A percentile compares a stretch with the other conserved stretches of the same genome.
phyloP scores from a whole-genome alignment of 2,329 filamentous ascomycete genomes.

The Aspergillus jensenii region DNA sequence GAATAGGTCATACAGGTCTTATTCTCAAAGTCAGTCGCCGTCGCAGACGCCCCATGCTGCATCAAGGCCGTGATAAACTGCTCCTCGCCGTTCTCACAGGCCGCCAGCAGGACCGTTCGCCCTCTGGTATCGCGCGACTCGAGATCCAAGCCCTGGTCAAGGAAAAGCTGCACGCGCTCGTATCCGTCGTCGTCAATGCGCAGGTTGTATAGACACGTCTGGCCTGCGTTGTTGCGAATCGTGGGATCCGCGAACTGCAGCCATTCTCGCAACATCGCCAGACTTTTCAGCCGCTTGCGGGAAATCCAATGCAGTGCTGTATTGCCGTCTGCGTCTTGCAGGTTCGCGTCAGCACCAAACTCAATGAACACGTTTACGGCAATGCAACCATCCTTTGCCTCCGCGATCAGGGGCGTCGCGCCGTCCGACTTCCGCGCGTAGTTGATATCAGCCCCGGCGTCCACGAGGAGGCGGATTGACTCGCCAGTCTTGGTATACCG shows the following conservation, averaged over 20 bases:
- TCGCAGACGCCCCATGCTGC: background rate
- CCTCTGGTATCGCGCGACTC: conserved; percentile 7
- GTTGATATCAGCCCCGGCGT: conserved; percentile 4
- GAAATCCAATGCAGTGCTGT: conserved; percentile 3
- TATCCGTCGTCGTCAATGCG: background rate
- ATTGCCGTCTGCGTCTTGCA: conserved; percentile 6
- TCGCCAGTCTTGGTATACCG: background rate
- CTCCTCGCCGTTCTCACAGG: background rate
- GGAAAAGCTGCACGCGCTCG: background rate
- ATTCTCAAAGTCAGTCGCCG: conserved; percentile 2
- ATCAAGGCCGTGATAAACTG: background rate
- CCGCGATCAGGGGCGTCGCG: background rate
- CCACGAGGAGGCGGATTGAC: background rate
- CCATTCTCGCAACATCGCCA: background rate
- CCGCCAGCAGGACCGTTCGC: background rate
- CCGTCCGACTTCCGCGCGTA: background rate
- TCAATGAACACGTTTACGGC: background rate
- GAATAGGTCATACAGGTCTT: background rate
- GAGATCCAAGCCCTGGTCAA: conserved; percentile 1
- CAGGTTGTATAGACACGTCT: background rate
- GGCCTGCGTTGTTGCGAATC: background rate
- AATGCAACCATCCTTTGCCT: background rate
- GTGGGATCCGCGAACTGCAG: background rate
- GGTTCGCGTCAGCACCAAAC: background rate
- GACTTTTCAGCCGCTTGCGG: background rate